Base-by-base conservation (phyloP, 306 rosid species). In the Vachellia pachyceras region DNA sequence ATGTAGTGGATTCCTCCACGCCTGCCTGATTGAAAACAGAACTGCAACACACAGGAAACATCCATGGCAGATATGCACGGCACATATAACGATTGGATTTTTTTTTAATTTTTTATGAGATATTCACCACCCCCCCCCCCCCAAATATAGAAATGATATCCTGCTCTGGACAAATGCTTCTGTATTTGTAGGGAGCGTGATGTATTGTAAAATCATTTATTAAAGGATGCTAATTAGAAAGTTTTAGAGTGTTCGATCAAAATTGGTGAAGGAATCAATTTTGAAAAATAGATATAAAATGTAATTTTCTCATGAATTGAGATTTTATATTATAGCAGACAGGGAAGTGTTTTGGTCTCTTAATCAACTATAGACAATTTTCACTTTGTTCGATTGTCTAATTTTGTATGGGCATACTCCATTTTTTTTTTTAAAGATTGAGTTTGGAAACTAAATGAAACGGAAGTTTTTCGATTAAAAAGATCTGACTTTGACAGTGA, bases 21-120 rank as follows among this genome's bases (percentile, higher is more conserved):
- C 61, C 44, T 58, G 68, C 80, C 67, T 17, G 66, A 60, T 60
- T 18, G 79, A 82, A 76, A 70, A 80, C 83, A 45, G 58, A 77
- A 73, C 10, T 33, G 65, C 79, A 72, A 44, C 55, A 71, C 64
- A 5, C 70, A 35, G 71, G 80, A 85, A 86, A 72, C 17, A 57
- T 77, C 36, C 33, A n/a, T 44, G 55, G 76, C 78, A 54, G 49
- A 69, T 82, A 77, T 33, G 23, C 45, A 72, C 65, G 10, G 23
- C 45, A 72, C 65, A 13, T 57, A 17, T 37, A 33, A 42, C 60
- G 69, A 67, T 80, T 82, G 75, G 68, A 73, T 45, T 63, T 63
- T 17, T 17, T 66, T 18, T 2, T n/a, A 10, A 2, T 44, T 36
- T 35, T 5, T 61, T 49, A 22, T 15, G n/a, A 80, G 83, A 81